Evolutionary conservation across 2,329 filamentous ascomycete species (phyloP).

Genomic region (Fusarium tricinctum): DNA sequence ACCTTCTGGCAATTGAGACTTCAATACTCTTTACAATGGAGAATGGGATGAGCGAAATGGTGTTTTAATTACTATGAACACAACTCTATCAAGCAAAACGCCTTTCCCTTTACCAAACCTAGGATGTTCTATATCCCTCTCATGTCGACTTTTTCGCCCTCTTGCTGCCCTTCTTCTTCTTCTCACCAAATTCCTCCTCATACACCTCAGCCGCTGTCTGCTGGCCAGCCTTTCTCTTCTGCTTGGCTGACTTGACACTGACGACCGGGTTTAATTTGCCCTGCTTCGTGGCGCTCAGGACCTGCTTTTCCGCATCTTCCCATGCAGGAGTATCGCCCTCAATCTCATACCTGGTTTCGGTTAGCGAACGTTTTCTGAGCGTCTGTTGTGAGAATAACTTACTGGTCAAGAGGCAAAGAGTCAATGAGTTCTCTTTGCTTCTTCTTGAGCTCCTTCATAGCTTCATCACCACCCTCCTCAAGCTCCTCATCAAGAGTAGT

Average conservation of each 20-base stretch:
- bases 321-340: slow-evolving; percentile 73
- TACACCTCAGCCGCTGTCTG: slow-evolving; percentile 71
- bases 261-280: slow-evolving; percentile 75
- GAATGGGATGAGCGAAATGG: slow-evolving; percentile 8
- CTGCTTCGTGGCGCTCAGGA: slow-evolving; percentile 68
- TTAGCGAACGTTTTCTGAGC: slow-evolving; percentile 3
- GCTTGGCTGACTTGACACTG: slow-evolving; percentile 83
- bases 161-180: slow-evolving; percentile 68
- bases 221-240: slow-evolving; percentile 79
- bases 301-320: slow-evolving; percentile 81
- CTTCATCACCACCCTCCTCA: slow-evolving; percentile 84
- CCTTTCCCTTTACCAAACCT: slow-evolving; percentile 45
- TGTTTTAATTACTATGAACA: slow-evolving; percentile 36
- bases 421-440: slow-evolving; percentile 92
- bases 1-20: neutral
- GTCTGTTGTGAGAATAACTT: slow-evolving; percentile 31
- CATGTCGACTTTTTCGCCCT: slow-evolving; percentile 55
- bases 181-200: slow-evolving; percentile 70
- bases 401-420: slow-evolving; percentile 85
- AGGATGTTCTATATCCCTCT: slow-evolving; percentile 41
- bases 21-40: slow-evolving; percentile 1
- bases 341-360: slow-evolving; percentile 70
- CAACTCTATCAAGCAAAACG: slow-evolving; percentile 43
- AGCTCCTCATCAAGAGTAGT: slow-evolving; percentile 84
- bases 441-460: slow-evolving; percentile 76